These are phyloP conservation scores for Podosphaera fusca DNA, from an alignment of 2,329 filamentous ascomycete species.

Conservation along the genomic window DNA sequence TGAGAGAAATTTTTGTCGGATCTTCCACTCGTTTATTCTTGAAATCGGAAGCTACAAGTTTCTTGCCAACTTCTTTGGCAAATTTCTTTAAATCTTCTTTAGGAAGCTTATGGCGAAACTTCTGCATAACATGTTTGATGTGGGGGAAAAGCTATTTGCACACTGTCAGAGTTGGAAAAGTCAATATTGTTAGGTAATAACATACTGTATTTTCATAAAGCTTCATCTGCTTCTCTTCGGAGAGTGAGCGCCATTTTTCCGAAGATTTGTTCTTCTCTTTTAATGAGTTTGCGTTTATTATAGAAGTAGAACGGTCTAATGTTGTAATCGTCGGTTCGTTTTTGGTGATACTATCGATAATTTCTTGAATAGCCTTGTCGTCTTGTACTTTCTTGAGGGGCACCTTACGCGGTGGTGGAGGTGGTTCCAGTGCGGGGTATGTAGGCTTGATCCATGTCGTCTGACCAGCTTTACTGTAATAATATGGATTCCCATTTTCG, in stretches of 20 bases:
- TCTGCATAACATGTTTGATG: conserved; percentile 67
- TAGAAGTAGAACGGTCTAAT: conserved; percentile 40
- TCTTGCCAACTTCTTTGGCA: conserved; percentile 53
- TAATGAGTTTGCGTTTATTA: conserved; percentile 23
- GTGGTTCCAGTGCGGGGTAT: conserved; percentile 37
- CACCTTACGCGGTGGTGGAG: conserved; percentile 28
- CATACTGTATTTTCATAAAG: conserved; percentile 82
- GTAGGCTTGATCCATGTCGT: conserved; percentile 69
- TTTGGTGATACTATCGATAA: conserved; percentile 66
- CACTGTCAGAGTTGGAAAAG: conserved; percentile 5
- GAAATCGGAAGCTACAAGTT: conserved; percentile 76
- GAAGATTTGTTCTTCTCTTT: conserved; percentile 34
- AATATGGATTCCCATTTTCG: conserved; percentile 52
- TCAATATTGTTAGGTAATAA: conserved; percentile 5
- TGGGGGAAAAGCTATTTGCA: conserved; percentile 48
- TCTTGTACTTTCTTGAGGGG: conserved; percentile 20
- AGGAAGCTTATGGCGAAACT: conserved; percentile 67
- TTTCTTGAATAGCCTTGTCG: conserved; percentile 59
- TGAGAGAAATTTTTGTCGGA: conserved; percentile 52
- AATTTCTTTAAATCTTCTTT: conserved; percentile 49
- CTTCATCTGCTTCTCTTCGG: conserved; percentile 77
- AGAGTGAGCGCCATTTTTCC: conserved; percentile 47
- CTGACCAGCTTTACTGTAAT: conserved; percentile 55
- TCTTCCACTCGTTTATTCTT: conserved; percentile 72
- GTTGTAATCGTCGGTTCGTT: conserved; percentile 19